Conservation (phyloP, 768 basidiomycete genomes). For the Lactarius sanguifluus region DNA sequence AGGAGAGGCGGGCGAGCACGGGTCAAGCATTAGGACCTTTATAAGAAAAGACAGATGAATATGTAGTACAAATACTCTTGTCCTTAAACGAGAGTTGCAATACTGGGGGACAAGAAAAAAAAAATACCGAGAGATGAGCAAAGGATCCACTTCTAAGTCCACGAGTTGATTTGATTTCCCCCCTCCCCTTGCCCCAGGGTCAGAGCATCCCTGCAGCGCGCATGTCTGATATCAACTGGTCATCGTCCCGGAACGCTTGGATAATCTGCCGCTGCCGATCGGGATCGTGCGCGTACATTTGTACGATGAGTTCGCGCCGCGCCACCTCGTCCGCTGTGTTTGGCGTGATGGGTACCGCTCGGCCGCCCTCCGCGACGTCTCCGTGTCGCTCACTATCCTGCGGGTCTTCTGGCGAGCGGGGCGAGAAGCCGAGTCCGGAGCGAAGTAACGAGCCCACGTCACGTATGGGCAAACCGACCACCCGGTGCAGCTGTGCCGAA, state of each 20-base stretch:
- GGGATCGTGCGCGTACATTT: conserved; percentile 43
- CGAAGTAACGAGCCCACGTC: conserved; percentile 35
- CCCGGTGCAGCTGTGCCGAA: conserved; percentile 35
- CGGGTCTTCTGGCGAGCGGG: conserved; percentile 9
- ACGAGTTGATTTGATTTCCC: neutral
- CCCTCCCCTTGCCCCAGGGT: conserved; percentile 11
- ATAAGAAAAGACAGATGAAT: conserved; percentile 9
- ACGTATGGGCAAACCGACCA: conserved; percentile 31
- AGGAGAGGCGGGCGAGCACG: too few relatives aligned
- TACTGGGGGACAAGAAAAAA: neutral
- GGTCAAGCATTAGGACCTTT: conserved; percentile 6
- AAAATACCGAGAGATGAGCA: neutral
- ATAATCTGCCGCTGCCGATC: conserved; percentile 45
- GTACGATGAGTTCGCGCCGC: conserved; percentile 44
- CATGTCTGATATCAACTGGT: conserved; percentile 56
- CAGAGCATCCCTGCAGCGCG: conserved; percentile 65
- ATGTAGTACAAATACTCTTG: conserved; percentile 5
- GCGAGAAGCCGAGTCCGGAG: conserved; percentile 35
- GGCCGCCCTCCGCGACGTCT: conserved; percentile 12
- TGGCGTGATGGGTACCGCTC: conserved; percentile 17
- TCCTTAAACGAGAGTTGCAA: neutral
- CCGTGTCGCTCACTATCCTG: conserved; percentile 14
- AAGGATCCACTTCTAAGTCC: neutral
- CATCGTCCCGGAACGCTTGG: conserved; percentile 53
- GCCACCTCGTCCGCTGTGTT: conserved; percentile 23